Percentiles rank a stretch among this genome's conserved stretches.
Conservation (phyloP, 345 rosid species). For the Eucalyptus erythrocorys region DNA sequence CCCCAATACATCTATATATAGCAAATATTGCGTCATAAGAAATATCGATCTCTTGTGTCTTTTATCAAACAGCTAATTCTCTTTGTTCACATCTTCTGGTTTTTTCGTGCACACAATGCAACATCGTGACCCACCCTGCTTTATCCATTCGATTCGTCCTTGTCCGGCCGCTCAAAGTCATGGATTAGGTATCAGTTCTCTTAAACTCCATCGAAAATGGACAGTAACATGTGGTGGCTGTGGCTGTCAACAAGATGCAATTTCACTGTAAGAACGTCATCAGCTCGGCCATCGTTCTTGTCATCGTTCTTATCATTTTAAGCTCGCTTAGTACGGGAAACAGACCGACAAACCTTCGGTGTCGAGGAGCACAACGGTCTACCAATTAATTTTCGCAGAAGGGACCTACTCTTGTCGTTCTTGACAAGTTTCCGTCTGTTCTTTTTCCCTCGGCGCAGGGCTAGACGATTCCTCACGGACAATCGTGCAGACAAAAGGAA, state of each 20-base stretch:
- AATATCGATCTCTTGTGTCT: neutral
- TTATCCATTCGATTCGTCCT: neutral
- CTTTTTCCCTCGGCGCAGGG: neutral
- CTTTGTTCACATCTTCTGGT: neutral
- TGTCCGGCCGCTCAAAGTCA: neutral
- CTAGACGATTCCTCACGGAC: neutral
- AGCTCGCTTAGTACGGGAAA: neutral
- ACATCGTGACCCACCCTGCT: neutral
- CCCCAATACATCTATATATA: neutral
- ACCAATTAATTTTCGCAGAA: neutral
- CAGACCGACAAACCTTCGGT: neutral
- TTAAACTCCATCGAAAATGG: neutral
- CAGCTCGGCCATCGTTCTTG: neutral
- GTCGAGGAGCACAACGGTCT: neutral
- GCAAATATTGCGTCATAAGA: neutral
- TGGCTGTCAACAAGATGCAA: neutral
- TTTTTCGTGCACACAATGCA: neutral
- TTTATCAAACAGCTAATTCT: neutral
- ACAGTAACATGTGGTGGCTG: neutral
- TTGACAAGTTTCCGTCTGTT: neutral
- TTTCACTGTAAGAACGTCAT: neutral
- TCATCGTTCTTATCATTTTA: neutral
- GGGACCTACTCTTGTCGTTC: neutral
- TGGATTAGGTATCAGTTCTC: neutral
- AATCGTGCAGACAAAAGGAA: neutral